Base-by-base conservation (phyloP, 805 yeast genomes). In the Cyberlindnera galapagoensis region DNA sequence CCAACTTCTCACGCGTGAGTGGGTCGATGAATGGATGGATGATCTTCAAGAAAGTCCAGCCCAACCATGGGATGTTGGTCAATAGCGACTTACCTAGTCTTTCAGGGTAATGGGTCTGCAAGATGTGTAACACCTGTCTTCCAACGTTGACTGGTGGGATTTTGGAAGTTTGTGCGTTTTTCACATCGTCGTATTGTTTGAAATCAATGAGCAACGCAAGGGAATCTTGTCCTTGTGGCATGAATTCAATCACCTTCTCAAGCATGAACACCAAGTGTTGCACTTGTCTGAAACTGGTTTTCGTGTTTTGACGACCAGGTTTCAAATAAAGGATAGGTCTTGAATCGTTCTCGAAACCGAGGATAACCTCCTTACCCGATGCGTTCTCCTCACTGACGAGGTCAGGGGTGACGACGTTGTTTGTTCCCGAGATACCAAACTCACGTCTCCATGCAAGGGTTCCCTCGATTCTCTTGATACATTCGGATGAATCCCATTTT, bases 101-200 rank as follows among this genome's bases (percentile, higher is more conserved):
- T 57, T 92, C 99, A 4, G 98, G 98, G 56, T 92, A 92, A 59
- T 92, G 99, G 9, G 94, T 87, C 61, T 92, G 99, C 47, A 92
- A 65, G 54, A 92, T 92, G 56, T 82, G 85, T 44, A 92, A 68
- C 20, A 90, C 97, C 60, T 87, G 95, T 54, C 88, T 80, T 21
- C 96, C 97, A 12, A 77, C 82, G 31, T 81, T 71, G 26, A 90
- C 66, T 2, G 95, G 86, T n/a, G 97, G 97, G 35, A 86, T 74
- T 52, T 82, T 85, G 9, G 37, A 27, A 24, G 44, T 42, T 62
- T 65, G 34, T 2, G 35, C 43, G 15, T 33, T 68, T 35, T 84
- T 81, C 12, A 62, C 67, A 35, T 63, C 69, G 10, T 61, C 55
- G 38, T 85, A 77, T 13, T 83, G 78, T 58, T 90, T 85, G 61